Conservation (phyloP, 2,329 filamentous ascomycete genomes). For the Phialemoniopsis sp. region DNA sequence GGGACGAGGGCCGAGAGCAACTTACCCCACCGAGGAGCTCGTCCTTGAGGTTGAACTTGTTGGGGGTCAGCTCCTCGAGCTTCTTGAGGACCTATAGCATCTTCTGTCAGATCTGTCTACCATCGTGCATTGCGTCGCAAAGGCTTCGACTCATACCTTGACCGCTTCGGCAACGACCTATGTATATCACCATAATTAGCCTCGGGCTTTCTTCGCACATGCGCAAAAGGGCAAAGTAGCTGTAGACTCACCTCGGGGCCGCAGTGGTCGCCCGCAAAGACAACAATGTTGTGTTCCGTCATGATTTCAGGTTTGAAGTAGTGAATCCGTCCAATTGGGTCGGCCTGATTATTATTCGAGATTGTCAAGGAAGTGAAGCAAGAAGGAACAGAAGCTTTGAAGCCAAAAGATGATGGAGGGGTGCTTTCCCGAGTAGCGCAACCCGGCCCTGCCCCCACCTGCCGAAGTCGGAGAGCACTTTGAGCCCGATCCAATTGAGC, state of each 20-base stretch:
- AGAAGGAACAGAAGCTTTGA: too few relatives aligned
- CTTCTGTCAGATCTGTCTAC: too few relatives aligned
- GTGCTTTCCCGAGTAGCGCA: too few relatives aligned
- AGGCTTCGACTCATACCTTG: slow-evolving; percentile 54
- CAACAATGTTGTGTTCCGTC: slow-evolving; percentile 72
- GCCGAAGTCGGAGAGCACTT: too few relatives aligned
- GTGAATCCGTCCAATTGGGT: slow-evolving; percentile 7
- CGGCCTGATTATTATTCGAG: too few relatives aligned
- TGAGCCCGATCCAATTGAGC: too few relatives aligned
- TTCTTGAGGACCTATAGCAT: slow-evolving; percentile 66
- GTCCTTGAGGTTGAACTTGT: slow-evolving; percentile 85
- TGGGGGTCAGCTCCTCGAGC: slow-evolving; percentile 67
- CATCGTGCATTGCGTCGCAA: not conserved
- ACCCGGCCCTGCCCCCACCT: too few relatives aligned
- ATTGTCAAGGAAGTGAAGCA: too few relatives aligned
- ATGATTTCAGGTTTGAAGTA: slow-evolving; percentile 35
- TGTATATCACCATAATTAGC: not conserved
- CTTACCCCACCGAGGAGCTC: slow-evolving; percentile 89
- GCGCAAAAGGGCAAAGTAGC: too few relatives aligned
- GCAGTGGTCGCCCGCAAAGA: slow-evolving; percentile 80
- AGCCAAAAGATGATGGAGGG: too few relatives aligned
- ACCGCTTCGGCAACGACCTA: slow-evolving; percentile 80
- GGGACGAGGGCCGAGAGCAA: slow-evolving; percentile 14
- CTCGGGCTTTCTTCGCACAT: too few relatives aligned
- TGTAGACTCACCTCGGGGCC: slow-evolving; percentile 68